A percentile compares a stretch with the other conserved stretches of the same genome.
phyloP scores from a whole-genome alignment of 257 asterid species.

The Solanum medicagineum region DNA sequence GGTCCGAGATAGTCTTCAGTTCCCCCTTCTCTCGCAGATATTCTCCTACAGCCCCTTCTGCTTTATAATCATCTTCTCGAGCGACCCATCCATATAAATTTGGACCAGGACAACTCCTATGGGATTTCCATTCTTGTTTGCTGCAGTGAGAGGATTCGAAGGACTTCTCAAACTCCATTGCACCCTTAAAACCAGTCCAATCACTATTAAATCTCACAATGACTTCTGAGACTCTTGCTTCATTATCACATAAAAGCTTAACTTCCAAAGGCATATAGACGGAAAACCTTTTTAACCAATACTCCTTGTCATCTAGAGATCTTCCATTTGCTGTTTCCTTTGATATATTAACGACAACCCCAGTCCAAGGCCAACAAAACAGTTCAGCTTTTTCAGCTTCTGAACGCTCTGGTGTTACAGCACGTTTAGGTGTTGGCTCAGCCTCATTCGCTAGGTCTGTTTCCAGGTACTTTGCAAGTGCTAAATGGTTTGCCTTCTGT shows the following conservation, averaged over 20 bases:
- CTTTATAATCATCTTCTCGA: slow-evolving; percentile 40
- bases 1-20: slow-evolving; percentile 36
- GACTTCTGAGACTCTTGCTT: slow-evolving; percentile 21
- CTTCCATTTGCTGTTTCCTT: slow-evolving; percentile 17
- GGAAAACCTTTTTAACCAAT: slow-evolving; percentile 34
- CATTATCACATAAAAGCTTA: slow-evolving; percentile 31
- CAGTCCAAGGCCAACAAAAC: slow-evolving; percentile 87
- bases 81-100: slow-evolving; percentile 56
- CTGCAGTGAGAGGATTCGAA: slow-evolving; percentile 34
- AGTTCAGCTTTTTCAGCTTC: slow-evolving; percentile 37
- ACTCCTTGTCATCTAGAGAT: slow-evolving; percentile 10
- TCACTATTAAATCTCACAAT: slow-evolving; percentile 37
- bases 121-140: slow-evolving; percentile 43
- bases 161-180: slow-evolving; percentile 49
- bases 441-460: slow-evolving; percentile 37
- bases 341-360: slow-evolving; percentile 40
- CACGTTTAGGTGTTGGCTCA: slow-evolving; percentile 40
- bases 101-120: slow-evolving; percentile 13
- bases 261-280: slow-evolving; percentile 40
- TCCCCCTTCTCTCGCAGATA: slow-evolving; percentile 35
- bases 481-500: slow-evolving; percentile 78
- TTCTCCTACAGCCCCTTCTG: slow-evolving; percentile 47
- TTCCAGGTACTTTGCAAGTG: slow-evolving; percentile 48
- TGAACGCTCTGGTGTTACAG: slow-evolving; percentile 16
- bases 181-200: slow-evolving; percentile 56